phyloP scores from a whole-genome alignment of 257 asterid species.

The Dorcoceras hygrometricum region DNA sequence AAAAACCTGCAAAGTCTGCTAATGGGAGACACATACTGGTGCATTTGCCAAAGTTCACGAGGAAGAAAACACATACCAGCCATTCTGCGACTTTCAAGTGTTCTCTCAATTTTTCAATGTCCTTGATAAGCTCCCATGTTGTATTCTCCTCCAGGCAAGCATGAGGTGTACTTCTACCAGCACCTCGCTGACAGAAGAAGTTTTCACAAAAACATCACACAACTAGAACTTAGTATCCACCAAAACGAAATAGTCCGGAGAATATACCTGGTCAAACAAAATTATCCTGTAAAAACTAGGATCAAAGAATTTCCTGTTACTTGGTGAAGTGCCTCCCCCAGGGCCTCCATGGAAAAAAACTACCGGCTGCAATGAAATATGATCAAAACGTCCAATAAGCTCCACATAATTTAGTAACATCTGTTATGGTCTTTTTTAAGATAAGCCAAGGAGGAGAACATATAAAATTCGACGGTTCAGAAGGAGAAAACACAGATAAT shows the following conservation, averaged over 20 bases:
- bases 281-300: constrained; percentile 74
- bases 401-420: constrained; percentile 9
- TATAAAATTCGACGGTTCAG: background rate
- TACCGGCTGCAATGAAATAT: constrained; percentile 62
- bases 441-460: background rate
- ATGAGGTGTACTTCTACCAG: constrained; percentile 93
- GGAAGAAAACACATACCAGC: constrained; percentile 51
- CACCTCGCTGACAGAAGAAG: constrained; percentile 62
- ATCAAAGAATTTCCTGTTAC: constrained; percentile 86
- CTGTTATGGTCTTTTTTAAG: background rate
- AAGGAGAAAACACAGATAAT: background rate
- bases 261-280: constrained; percentile 83
- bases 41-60: constrained; percentile 12
- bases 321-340: constrained; percentile 96
- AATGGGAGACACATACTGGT: constrained; percentile 26
- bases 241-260: constrained; percentile 21
- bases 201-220: constrained; percentile 17
- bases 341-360: constrained; percentile 98
- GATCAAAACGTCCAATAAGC: constrained; percentile 17
- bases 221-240: constrained; percentile 21
- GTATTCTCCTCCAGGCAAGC: constrained; percentile 92
- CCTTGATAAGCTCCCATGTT: constrained; percentile 85
- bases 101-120: constrained; percentile 81
- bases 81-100: constrained; percentile 84
- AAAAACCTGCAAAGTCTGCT: constrained; percentile 61